These are phyloP conservation scores for Tetracentron sinense DNA, from an alignment of 164 flowering plant species.

Conservation along the genomic window DNA sequence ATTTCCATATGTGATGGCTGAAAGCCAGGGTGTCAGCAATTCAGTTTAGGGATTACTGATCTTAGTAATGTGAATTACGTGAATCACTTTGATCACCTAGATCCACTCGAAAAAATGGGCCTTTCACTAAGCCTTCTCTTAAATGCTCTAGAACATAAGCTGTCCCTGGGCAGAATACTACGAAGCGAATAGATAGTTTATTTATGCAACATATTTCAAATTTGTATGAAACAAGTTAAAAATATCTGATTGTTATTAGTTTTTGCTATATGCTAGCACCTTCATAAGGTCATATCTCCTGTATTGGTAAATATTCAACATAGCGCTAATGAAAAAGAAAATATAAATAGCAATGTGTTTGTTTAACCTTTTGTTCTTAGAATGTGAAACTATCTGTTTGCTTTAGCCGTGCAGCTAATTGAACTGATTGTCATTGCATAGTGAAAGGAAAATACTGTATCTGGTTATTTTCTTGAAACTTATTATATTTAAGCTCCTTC, in stretches of 20 bases:
- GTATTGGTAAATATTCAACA: background rate
- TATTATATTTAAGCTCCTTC: background rate
- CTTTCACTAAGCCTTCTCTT: no score
- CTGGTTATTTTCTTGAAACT: background rate
- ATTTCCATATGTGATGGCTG: no score
- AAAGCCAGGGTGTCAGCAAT: no score
- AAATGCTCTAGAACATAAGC: no score
- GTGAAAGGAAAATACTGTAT: no score
- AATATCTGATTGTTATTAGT: background rate
- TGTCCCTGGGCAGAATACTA: no score
- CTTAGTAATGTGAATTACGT: background rate
- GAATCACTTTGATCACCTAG: background rate
- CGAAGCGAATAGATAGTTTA: no score
- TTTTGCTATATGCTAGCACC: background rate
- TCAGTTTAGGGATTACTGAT: background rate
- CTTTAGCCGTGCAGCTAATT: background rate
- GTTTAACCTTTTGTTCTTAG: no score
- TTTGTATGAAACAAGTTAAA: no score
- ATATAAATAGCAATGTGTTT: no score
- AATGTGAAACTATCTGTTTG: background rate
- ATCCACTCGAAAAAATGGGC: background rate
- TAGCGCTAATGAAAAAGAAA: background rate
- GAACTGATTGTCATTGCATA: background rate
- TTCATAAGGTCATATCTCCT: background rate
- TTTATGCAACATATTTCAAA: no score